Percentiles rank a stretch among this genome's conserved stretches.
These are phyloP conservation scores for Erythrobasidium hasegawianum DNA, from an alignment of 1,284 basidiomycete genomes.

Conservation along the genomic window DNA sequence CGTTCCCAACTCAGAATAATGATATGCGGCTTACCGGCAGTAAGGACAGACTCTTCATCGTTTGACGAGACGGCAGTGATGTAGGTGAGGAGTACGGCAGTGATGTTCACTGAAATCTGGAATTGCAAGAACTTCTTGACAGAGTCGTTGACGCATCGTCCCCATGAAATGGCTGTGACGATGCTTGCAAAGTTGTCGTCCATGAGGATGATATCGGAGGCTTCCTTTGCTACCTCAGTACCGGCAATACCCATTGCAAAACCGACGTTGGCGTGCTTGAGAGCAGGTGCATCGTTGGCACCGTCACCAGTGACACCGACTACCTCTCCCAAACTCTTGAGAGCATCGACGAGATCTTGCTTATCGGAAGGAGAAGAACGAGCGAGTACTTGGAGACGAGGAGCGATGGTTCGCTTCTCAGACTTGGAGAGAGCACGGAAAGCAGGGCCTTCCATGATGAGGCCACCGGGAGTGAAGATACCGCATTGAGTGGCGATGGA, in stretches of 20 bases:
- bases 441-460: constrained; percentile 92
- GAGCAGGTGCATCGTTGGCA: constrained; percentile 94
- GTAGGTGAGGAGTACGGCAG: constrained; percentile 90
- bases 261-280: constrained; percentile 75
- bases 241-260: constrained; percentile 96
- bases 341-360: constrained; percentile 81
- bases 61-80: constrained; percentile 78
- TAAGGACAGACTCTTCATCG: constrained; percentile 62
- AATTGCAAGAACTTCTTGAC: constrained; percentile 98
- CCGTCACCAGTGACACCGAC: constrained; percentile 98
- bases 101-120: constrained; percentile 94
- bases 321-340: constrained; percentile 77
- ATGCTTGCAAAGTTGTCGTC: constrained; percentile 91
- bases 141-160: constrained; percentile 94
- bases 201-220: constrained; percentile 98
- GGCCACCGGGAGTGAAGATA: constrained; percentile 83
- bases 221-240: constrained; percentile 98
- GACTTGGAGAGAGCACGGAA: constrained; percentile 56
- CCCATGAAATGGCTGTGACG: constrained; percentile 97
- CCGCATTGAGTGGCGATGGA: constrained; percentile 95
- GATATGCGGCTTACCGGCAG: constrained; percentile 93
- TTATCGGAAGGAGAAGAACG: constrained; percentile 98
- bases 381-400: constrained; percentile 62
- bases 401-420: constrained; percentile 56
- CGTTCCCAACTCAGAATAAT: constrained; percentile 66